These are phyloP conservation scores for Metschnikowia cubensis DNA, from an alignment of 805 yeast species.

Conservation along the genomic window DNA sequence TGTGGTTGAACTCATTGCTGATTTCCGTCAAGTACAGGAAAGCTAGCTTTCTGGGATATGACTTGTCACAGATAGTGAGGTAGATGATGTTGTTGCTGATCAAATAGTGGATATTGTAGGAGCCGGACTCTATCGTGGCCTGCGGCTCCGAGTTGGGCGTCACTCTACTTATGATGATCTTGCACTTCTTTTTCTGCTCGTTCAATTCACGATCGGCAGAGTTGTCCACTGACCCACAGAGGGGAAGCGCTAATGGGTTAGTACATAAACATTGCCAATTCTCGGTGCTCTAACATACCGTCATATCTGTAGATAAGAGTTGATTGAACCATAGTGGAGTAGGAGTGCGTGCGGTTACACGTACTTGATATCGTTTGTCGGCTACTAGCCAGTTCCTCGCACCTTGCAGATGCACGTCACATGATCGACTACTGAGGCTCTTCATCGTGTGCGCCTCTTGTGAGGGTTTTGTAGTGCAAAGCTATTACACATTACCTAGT, in stretches of 20 bases:
- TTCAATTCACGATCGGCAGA: slow-evolving; percentile 52
- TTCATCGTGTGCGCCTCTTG: not conserved
- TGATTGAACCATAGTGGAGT: slow-evolving; percentile 56
- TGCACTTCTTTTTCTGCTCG: slow-evolving; percentile 82
- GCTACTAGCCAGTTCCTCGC: not conserved
- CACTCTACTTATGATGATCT: slow-evolving; percentile 68
- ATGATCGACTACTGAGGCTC: not conserved
- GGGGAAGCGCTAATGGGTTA: slow-evolving; percentile 64
- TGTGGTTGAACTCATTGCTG: slow-evolving; percentile 72
- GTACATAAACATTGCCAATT: not conserved
- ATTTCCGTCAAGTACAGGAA: slow-evolving; percentile 83
- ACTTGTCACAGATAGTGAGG: slow-evolving; percentile 68
- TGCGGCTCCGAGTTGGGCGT: slow-evolving; percentile 76
- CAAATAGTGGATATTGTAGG: slow-evolving; percentile 71
- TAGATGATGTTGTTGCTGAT: slow-evolving; percentile 64
- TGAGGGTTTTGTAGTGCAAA: not conserved
- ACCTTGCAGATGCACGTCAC: slow-evolving; percentile 1
- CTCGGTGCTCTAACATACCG: slow-evolving; percentile 34
- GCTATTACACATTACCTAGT: not conserved
- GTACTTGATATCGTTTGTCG: slow-evolving; percentile 3
- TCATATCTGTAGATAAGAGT: slow-evolving; percentile 64
- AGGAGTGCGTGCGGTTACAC: not conserved
- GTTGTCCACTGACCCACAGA: slow-evolving; percentile 88
- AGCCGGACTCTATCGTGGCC: slow-evolving; percentile 79
- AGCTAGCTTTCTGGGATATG: slow-evolving; percentile 85